Evolutionary conservation across 345 rosid species (phyloP), one percentile per base, ranked within the genome.

Genomic region (Gossypioides kirkii): DNA sequence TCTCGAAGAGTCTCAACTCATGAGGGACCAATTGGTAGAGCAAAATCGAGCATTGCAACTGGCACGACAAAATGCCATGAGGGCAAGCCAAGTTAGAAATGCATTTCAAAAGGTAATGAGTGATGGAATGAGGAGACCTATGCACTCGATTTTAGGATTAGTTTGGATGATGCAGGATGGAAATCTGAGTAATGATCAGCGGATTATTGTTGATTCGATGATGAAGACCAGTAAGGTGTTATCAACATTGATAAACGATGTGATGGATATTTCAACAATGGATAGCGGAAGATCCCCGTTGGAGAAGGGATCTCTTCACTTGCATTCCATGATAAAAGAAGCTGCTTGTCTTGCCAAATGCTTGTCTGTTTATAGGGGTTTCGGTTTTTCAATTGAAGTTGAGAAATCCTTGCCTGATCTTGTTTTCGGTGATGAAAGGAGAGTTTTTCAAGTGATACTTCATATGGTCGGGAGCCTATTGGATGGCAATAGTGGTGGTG

Each of bases 1-100:
- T 77, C 94, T 95, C 36, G 99, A 95, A 67, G 99, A 95, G 70
- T 95, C 99, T 36, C 98, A 92, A 74, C 82, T 82, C 7, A 95
- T 95, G 97, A 95, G 98, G 80, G 96, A 92, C 78, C 83, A 91
- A 78, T 78, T 95, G 61, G 94, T 81, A 59, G 90, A 90, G 79
- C 98, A 95, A 84, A 95, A 95, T 77, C 86, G 91, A 69, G 88
- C 88, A 6, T 80, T 95, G 67, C 97, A 90, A 73, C 82, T 73
- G 75, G 98, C 93, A 32, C 85, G 81, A 65, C 75, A 77, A 69
- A 86, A 88, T 20, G 98, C 97, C 4, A 77, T 90, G 88, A 92
- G 91, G 86, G 99, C 99, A 7, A 95, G 89, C 74, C 86, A 87
- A 54, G 98, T 97, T 1, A 91, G 98, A 74, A 85, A 72, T 68